Conservation (phyloP, 176 grass and related monocot genomes). For the Dactylis glomerata region DNA sequence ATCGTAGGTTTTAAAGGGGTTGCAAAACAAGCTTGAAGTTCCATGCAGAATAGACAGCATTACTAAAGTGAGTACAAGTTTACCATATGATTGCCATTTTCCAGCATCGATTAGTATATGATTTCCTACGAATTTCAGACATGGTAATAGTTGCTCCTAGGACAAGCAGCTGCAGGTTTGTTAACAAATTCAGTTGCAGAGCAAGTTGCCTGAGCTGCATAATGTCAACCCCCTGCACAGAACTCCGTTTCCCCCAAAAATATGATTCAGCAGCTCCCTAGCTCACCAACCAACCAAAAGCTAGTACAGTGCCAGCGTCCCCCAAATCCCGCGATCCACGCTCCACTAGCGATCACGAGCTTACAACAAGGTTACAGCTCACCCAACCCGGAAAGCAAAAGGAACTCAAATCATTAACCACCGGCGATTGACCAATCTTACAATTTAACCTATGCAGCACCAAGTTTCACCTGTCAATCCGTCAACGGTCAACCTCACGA, state of each 20-base stretch:
- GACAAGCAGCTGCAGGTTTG: not conserved
- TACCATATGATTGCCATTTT: not conserved
- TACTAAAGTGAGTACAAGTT: not conserved
- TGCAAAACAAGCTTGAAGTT: not conserved
- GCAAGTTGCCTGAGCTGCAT: not conserved
- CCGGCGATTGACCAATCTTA: not conserved
- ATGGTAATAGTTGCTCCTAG: not conserved
- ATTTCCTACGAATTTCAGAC: not conserved
- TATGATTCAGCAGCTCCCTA: constrained; percentile 2
- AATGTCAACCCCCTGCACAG: not conserved
- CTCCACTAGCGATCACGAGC: constrained; percentile 22
- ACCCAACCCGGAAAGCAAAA: constrained; percentile 27
- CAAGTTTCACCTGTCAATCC: constrained; percentile 9
- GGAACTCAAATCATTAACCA: not conserved
- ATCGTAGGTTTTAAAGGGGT: not conserved
- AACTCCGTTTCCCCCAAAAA: not conserved
- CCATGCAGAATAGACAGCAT: not conserved
- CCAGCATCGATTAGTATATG: not conserved
- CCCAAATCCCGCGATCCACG: not conserved
- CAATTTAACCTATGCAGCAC: not conserved
- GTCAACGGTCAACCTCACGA: not conserved
- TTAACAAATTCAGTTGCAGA: not conserved
- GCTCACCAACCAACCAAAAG: constrained; percentile 33
- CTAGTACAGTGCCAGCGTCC: not conserved
- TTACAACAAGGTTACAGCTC: constrained; percentile 36